Base-by-base conservation (phyloP, 176 grass and related monocot genomes). In the Alopecurus myosuroides region DNA sequence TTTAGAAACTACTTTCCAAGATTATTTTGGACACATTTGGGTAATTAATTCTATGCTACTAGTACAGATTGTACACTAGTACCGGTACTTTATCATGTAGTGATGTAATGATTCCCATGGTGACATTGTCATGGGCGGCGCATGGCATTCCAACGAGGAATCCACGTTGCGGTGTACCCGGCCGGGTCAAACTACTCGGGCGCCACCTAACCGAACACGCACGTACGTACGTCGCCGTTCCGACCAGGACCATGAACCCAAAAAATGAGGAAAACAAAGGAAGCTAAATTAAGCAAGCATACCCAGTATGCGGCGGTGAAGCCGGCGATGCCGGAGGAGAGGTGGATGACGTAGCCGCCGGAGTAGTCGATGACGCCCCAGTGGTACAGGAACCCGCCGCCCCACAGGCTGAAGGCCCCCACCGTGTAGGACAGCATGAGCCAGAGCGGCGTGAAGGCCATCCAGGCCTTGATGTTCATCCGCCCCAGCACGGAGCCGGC, bases 311-410 rank as follows among this genome's bases (percentile, higher is more conserved):
- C 94, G 80, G 94, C 92, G 71, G 94, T 97, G 94, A 92, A 94
- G 22, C 92, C 94, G 23, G 92, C 83, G 85, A 94, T 77, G 25
- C 94, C 94, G 51, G 94, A 94, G 60, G 94, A 90, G 57, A 97
- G 92, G 87, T 97, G 94, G 65, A 97, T 92, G 82, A 97, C 92
- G 85, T 97, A 97, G 3, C 94, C 94, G 82, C 92, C 94, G 62
- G 90, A 94, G 90, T 97, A 97, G 88, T 97, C 94, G 65, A 97
- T 92, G 78, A 97, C 94, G 69, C 94, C 94, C 94, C 92, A 97
- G 77, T 92, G 92, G 88, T 92, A 97, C 70, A 97, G 92, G 84
- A 97, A 97, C 0, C 94, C 94, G 52, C 94, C 92, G 79, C 94
- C 94, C 94, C 94, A 97, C 56, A 97, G 83, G 88, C 87, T 90